Base-by-base conservation (phyloP, 2,329 filamentous ascomycete genomes). In the Berkeleyomyces basicola region DNA sequence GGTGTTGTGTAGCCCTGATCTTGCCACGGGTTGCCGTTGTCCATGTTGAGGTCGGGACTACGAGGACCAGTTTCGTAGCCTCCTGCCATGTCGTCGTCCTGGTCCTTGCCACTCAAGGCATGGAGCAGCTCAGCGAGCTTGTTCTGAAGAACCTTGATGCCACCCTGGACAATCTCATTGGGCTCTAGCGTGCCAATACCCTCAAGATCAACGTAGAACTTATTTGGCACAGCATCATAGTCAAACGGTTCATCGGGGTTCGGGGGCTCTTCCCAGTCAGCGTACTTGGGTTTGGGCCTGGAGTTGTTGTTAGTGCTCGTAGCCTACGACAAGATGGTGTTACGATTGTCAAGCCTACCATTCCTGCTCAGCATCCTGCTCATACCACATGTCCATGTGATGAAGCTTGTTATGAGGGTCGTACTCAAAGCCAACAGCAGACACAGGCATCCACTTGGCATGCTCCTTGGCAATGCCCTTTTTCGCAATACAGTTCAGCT, bases 401-500 rank as follows among this genome's bases (percentile, higher is more conserved):
- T 86, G 83, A 67, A 99, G 78, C 76, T 95, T 96, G 77, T 99
- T 99, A 74, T 95, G 88, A 65, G 93, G 93, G 72, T 99, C 93
- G 74, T 99, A 99, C 74, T 99, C 93, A 72, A 99, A 99, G 33
- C 90, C 91, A 47, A 99, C 85, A 3, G 93, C 93, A 47, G 90
- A 82, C 43, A 88, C 92, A 1, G 93, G 91, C 70, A 90, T 88
- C 93, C 93, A 99, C 74, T 99, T 99, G 7, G 93, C 89, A 74
- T 99, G 93, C 73, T 99, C 93, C 78, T 99, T 99, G 44, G 92
- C 91, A 67, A 97, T 97, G 0, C 93, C 93, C 79, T 97, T 97
- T 79, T 96, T 96, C 59, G 92, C 93, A 67, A 96, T 87, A 71
- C 92, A 97, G 66, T 83, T 88, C 70, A 99, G 82, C 72, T 90